Evolutionary conservation across 495 filamentous ascomycete species (phyloP), one percentile per base, ranked within the genome.

Genomic region (Penicillium tannophilum): DNA sequence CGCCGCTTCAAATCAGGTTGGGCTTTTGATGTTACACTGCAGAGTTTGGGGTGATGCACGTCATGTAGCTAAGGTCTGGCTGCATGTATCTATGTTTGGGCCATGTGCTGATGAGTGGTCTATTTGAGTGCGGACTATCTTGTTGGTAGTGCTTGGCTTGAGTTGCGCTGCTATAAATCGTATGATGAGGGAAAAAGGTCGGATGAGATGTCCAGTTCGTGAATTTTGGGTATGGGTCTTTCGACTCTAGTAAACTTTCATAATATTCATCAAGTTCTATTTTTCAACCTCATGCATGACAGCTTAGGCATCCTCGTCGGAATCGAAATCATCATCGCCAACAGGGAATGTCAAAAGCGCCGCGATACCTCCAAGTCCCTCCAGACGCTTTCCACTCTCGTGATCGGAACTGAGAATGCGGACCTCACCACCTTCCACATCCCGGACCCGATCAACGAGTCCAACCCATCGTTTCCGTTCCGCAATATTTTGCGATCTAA

Each of bases 341-440:
- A 98, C 72, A 2, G 95, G 93, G 65, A 92, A 98, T 5, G 93
- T 97, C 61, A 96, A 76, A 31, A 98, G 88, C 12, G 92, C 91
- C 23, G 93, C 95, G 58, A 98, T 87, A 6, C 91, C 89, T 1
- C 94, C 93, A 57, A 98, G 66, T 3, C 83, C 86, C 56, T 96
- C 93, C 44, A 98, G 74, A 55, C 92, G 76, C 73, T 88, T 87
- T 17, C 94, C 94, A 76, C 94, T 97, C 77, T 97, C 94, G 72
- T 98, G 93, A 65, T 94, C 88, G 60, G 88, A 92, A 64, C 95
- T 98, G 45, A 98, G 73, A 26, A 97, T 80, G 51, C 92, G 84
- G 1, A 90, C 88, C 64, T 97, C 92, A 0, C 94, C 94, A 35
- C 95, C 95, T 51, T 89, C 86, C 4, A 79, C 72, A 49, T 88